Evolutionary conservation across 2,329 filamentous ascomycete genomes (phyloP), one percentile per base, ranked within the genome.

Genomic region (Neonectria ditissima): DNA sequence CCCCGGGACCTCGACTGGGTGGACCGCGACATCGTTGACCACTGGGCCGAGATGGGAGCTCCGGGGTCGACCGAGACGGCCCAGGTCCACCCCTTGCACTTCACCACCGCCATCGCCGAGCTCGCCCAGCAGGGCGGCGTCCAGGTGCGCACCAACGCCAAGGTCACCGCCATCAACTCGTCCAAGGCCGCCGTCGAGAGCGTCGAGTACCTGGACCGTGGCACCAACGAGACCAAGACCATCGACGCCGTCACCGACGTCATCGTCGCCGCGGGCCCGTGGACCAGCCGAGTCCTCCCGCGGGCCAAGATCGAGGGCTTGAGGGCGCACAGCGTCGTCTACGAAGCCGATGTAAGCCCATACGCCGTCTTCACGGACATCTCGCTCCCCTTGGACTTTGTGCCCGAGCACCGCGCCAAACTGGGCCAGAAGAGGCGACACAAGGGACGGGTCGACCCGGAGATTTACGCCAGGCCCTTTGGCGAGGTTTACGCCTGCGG

Each of bases 401-500:
- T 86, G 3, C 84, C 84, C 3, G 81, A 80, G 69, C 85, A 86
- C 70, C 81, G 82, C 55, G 76, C 78, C 62, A 76, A 73, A 68
- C 76, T 78, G 74, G 84, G 81, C 63, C 82, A 86, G 75, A 82
- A 81, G 80, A 81, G 84, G 73, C 80, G 79, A 72, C 87, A 86
- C 78, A 83, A 84, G 62, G 85, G 89, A 28, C 86, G 86, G 18
- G 93, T 93, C 13, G 90, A 93, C 26, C 96, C 96, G 0, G 96
- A 99, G 78, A 96, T 98, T 66, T 99, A 99, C 76, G 92, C 96
- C 1, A 87, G 96, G 4, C 94, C 94, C 0, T 91, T 93, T 76
- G 87, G 91, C 59, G 94, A 97, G 76, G 91, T 97, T 11, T 99
- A 99, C 77, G 94, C 93, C 1, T 99, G 96, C 75, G 96, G 94